Percentiles rank a stretch among this genome's conserved stretches.
phyloP scores from a whole-genome alignment of 768 basidiomycete genomes.

The Rhizopogon rudus region DNA sequence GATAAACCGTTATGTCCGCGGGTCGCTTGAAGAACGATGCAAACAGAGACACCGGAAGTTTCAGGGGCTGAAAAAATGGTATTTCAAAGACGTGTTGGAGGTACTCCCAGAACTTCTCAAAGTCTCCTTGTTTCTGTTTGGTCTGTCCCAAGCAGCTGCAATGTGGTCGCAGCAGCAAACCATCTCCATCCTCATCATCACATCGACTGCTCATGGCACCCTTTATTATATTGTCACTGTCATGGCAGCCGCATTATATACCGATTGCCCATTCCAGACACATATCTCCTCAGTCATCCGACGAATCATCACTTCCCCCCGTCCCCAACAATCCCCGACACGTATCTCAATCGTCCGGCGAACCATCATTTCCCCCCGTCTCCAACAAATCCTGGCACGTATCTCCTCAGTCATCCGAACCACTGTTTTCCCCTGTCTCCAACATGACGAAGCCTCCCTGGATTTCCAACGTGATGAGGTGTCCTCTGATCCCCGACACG shows the following conservation, averaged over 20 bases:
- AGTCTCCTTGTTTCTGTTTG: slow-evolving; percentile 2
- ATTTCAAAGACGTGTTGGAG: neutral
- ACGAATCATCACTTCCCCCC: neutral
- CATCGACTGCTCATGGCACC: neutral
- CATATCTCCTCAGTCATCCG: too few species aligned
- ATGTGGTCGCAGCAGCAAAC: neutral
- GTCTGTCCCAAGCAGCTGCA: neutral
- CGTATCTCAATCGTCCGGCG: too few species aligned
- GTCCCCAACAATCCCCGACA: neutral
- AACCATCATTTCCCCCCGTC: neutral
- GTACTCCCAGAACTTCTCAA: slow-evolving; percentile 1
- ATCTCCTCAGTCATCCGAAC: too few species aligned
- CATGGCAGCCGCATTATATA: neutral
- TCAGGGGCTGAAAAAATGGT: neutral
- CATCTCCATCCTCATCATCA: neutral
- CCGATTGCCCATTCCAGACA: too few species aligned
- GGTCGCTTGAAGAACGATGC: neutral
- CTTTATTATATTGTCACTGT: neutral
- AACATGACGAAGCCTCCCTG: too few species aligned
- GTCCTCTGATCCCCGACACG: too few species aligned
- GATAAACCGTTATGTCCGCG: neutral
- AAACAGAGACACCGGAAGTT: neutral
- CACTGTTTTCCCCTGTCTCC: neutral
- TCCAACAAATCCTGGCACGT: too few species aligned
- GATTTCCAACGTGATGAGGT: too few species aligned